phyloP scores from a whole-genome alignment of 345 rosid species.

The Citrus trifoliata region DNA sequence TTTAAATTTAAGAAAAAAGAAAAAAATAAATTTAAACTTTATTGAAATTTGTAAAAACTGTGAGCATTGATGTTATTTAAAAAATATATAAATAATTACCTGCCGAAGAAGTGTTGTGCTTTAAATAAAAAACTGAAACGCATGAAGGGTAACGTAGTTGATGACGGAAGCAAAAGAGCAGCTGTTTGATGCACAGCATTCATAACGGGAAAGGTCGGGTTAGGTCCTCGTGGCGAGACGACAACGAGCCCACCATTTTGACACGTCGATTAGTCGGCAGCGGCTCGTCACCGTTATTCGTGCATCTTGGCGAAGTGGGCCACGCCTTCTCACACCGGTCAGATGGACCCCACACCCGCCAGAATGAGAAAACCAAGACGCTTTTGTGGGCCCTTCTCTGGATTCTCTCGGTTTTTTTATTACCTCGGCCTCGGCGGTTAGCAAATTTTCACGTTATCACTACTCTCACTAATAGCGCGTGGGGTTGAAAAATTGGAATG shows the following conservation, averaged over 20 bases:
- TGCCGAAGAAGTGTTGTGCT: neutral
- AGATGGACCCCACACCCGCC: neutral
- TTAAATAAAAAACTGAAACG: neutral
- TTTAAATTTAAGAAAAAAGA: no score
- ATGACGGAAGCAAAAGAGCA: neutral
- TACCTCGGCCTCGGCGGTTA: neutral
- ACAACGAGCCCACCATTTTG: neutral
- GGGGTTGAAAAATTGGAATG: no score
- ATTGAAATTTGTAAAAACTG: no score
- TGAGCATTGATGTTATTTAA: no score
- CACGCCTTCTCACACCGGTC: neutral
- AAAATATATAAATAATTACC: neutral
- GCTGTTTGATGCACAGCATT: neutral
- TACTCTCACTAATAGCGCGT: neutral
- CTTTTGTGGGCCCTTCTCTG: neutral
- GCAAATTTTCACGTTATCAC: no score
- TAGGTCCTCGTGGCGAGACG: conserved; percentile 19
- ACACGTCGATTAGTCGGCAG: conserved; percentile 33
- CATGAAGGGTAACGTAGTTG: neutral
- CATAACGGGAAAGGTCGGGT: neutral
- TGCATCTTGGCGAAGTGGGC: conserved; percentile 20
- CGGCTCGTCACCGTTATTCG: conserved; percentile 55
- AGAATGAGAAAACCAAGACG: neutral
- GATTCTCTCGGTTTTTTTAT: neutral
- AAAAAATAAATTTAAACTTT: no score